Conservation (phyloP, 305 asterid species). For the Rubia occidens region DNA sequence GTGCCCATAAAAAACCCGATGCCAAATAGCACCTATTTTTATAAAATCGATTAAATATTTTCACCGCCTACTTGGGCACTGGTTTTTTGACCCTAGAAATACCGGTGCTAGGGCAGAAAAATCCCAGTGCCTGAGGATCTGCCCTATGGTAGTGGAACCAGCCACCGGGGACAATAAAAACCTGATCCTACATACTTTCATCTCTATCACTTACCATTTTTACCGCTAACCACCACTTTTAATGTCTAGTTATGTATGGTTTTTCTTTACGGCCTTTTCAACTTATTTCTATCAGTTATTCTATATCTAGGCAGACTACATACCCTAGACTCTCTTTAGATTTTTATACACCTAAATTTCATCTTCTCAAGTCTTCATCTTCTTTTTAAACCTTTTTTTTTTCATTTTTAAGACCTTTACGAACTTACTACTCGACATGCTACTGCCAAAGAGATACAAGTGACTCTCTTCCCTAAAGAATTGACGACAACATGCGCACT, state of each 20-base stretch:
- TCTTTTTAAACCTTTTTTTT: background rate
- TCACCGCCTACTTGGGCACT: too few species aligned
- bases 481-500: background rate
- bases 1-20: too few species aligned
- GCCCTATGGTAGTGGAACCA: too few species aligned
- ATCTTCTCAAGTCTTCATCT: background rate
- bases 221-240: background rate
- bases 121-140: too few species aligned
- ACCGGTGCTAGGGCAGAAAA: too few species aligned
- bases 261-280: background rate
- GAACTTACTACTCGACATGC: background rate
- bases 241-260: background rate
- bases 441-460: background rate
- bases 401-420: background rate
- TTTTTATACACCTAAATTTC: slow-evolving; percentile 2
- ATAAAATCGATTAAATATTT: too few species aligned
- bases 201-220: background rate
- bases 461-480: background rate
- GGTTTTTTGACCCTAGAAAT: too few species aligned
- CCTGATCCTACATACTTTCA: too few species aligned
- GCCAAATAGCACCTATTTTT: too few species aligned
- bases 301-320: slow-evolving; percentile 12
- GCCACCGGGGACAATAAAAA: background rate
- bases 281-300: background rate
- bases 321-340: background rate